A percentile compares a stretch with the other conserved stretches of the same genome.
phyloP scores from a whole-genome alignment of 805 yeast genomes.

The Pichia cabralensis region DNA sequence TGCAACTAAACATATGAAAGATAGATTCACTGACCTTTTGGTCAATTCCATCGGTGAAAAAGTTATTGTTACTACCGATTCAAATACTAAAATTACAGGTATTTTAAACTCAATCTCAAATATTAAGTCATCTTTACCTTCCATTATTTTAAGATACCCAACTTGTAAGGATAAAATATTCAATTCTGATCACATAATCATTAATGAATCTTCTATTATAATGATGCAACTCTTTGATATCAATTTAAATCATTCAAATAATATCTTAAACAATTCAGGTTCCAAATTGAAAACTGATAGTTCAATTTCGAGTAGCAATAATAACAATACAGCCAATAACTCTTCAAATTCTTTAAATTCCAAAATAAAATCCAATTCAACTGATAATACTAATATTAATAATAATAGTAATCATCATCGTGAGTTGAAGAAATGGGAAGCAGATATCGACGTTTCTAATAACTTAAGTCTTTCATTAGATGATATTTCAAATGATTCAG shows the following conservation, averaged over 20 bases:
- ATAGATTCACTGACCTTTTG: slow-evolving; percentile 45
- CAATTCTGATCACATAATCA: slow-evolving; percentile 29
- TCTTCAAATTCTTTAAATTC: too few species aligned
- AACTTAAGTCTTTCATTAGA: too few species aligned
- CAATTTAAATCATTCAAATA: too few species aligned
- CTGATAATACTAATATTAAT: too few species aligned
- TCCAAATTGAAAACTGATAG: too few species aligned
- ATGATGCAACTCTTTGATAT: slow-evolving; percentile 8
- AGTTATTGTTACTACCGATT: slow-evolving; percentile 47
- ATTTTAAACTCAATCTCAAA: slow-evolving; percentile 40
- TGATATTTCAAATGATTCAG: background rate
- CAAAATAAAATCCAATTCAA: too few species aligned
- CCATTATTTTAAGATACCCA: slow-evolving; percentile 48
- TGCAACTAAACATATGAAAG: slow-evolving; percentile 33
- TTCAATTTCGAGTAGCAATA: too few species aligned
- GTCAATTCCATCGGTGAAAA: slow-evolving; percentile 51
- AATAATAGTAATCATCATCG: too few species aligned
- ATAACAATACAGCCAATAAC: too few species aligned
- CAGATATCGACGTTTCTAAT: background rate
- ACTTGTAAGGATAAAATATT: slow-evolving; percentile 28
- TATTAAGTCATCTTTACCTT: slow-evolving; percentile 32
- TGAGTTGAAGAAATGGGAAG: slow-evolving; percentile 66
- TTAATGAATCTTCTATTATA: slow-evolving; percentile 24
- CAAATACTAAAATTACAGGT: slow-evolving; percentile 40
- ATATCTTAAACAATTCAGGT: too few species aligned